phyloP scores from a whole-genome alignment of 768 basidiomycete species.

The Hericium erinaceus region DNA sequence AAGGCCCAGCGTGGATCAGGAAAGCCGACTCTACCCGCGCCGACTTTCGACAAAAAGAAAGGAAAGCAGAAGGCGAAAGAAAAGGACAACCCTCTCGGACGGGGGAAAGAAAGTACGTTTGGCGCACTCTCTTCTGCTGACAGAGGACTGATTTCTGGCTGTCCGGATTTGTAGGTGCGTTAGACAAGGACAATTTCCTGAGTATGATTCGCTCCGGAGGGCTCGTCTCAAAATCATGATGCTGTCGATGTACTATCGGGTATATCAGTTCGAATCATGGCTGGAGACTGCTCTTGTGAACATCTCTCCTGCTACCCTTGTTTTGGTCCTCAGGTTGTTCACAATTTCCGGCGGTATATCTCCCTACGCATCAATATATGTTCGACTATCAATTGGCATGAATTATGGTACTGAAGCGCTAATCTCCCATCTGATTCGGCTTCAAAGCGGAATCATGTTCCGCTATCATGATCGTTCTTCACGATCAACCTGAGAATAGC shows the following conservation, averaged over 20 bases:
- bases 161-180: constrained; percentile 29
- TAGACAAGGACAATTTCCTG: constrained; percentile 71
- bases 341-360: neutral
- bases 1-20: constrained; percentile 62
- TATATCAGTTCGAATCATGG: too few species aligned
- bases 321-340: neutral
- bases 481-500: too few species aligned
- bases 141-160: constrained; percentile 2
- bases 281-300: too few species aligned
- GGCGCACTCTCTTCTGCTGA: neutral
- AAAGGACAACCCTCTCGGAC: constrained; percentile 44
- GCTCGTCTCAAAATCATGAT: constrained; percentile 59
- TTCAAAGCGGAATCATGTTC: too few species aligned
- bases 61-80: constrained; percentile 38
- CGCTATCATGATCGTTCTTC: too few species aligned
- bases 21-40: constrained; percentile 64
- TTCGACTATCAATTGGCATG: neutral
- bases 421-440: too few species aligned
- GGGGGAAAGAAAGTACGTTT: constrained; percentile 48
- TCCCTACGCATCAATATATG: neutral
- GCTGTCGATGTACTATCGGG: too few species aligned
- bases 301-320: too few species aligned
- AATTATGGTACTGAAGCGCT: too few species aligned
- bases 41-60: constrained; percentile 43
- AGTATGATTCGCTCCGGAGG: constrained; percentile 78